Conservation (phyloP, 2,329 filamentous ascomycete species). For the Cadophora malorum region DNA sequence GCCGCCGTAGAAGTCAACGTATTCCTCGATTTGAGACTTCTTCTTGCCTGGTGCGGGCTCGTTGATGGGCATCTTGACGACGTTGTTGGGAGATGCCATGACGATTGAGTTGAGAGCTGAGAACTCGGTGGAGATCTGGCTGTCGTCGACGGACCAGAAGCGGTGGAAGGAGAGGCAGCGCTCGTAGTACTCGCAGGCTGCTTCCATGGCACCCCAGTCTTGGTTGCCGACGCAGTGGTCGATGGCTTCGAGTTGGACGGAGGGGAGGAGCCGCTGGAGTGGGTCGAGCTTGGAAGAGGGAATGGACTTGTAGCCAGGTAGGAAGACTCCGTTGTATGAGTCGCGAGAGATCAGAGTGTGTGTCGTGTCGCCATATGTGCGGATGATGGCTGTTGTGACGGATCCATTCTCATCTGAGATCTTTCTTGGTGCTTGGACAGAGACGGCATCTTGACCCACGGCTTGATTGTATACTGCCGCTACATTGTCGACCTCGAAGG, state of each 20-base stretch:
- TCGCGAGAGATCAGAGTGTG: constrained; percentile 84
- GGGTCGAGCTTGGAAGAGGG: constrained; percentile 46
- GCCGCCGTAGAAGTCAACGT: constrained; percentile 87
- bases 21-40: constrained; percentile 94
- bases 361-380: constrained; percentile 93
- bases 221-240: constrained; percentile 99
- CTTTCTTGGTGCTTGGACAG: constrained; percentile 66
- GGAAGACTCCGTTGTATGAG: constrained; percentile 76
- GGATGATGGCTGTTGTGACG: constrained; percentile 79
- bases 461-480: constrained; percentile 79
- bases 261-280: constrained; percentile 57
- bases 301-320: constrained; percentile 78
- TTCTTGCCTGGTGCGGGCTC: constrained; percentile 90
- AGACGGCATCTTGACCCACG: constrained; percentile 65
- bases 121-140: constrained; percentile 90
- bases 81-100: constrained; percentile 83
- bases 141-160: constrained; percentile 97
- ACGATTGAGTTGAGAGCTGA: constrained; percentile 87
- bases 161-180: constrained; percentile 89
- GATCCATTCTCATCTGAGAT: constrained; percentile 66
- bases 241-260: constrained; percentile 74
- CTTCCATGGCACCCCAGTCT: constrained; percentile 87
- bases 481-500: constrained; percentile 92
- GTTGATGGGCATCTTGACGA: constrained; percentile 98
- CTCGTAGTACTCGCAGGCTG: constrained; percentile 77